Percentiles rank a stretch among this genome's conserved stretches.
Conservation (phyloP, 768 basidiomycete genomes). For the Trametes meyenii region DNA sequence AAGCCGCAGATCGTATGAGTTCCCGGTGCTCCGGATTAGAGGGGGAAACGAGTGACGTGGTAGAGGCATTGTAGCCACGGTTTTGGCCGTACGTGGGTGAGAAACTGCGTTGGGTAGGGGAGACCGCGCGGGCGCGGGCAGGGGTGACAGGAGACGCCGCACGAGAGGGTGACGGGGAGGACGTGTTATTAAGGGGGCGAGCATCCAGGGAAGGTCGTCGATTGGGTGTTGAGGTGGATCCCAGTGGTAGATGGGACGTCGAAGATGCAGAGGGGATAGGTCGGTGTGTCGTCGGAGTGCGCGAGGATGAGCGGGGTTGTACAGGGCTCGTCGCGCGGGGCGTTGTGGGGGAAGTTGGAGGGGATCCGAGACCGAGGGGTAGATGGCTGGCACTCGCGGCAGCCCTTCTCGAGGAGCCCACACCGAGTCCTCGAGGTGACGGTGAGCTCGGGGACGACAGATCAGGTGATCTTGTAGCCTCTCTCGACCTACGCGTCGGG, state of each 20-base stretch:
- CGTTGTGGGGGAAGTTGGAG: constrained; percentile 44
- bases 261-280: constrained; percentile 52
- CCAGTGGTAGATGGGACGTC: constrained; percentile 50
- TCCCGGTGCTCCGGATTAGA: constrained; percentile 66
- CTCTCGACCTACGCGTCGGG: constrained; percentile 38
- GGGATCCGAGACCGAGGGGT: constrained; percentile 39
- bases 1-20: constrained; percentile 64
- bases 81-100: constrained; percentile 49
- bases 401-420: constrained; percentile 40
- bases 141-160: constrained; percentile 43
- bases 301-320: constrained; percentile 46
- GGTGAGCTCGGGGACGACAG: constrained; percentile 49
- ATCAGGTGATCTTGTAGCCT: constrained; percentile 28
- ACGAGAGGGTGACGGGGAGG: constrained; percentile 47
- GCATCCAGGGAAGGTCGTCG: constrained; percentile 38
- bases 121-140: constrained; percentile 45
- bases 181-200: constrained; percentile 34
- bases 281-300: constrained; percentile 42
- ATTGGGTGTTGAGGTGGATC: constrained; percentile 35
- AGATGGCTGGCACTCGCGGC: constrained; percentile 46
- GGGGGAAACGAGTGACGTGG: constrained; percentile 50
- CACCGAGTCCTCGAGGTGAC: constrained; percentile 44
- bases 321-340: constrained; percentile 45
- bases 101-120: constrained; percentile 32
- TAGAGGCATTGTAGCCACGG: constrained; percentile 61